Evolutionary conservation across 805 yeast species (phyloP).

Genomic region (Cyberlindnera mrakii): DNA sequence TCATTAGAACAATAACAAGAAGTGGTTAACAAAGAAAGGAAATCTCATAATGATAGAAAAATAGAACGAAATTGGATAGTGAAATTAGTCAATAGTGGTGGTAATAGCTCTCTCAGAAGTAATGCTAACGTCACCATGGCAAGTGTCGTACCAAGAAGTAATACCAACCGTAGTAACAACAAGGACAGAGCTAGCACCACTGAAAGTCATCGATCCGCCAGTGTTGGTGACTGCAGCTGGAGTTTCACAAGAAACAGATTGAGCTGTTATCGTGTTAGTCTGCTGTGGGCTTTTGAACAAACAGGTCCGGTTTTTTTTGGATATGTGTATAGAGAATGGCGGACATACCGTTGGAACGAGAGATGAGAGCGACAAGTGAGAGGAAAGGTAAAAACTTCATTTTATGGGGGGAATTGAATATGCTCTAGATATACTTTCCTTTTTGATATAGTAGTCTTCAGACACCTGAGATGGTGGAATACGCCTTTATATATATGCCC

Average conservation of each 20-base stretch:
- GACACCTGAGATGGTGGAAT: neutral
- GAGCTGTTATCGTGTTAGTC: constrained; percentile 1
- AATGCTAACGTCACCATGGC: constrained; percentile 6
- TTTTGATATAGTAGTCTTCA: neutral
- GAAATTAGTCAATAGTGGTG: neutral
- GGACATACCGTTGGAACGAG: neutral
- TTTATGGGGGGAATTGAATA: neutral
- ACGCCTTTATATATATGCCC: no score
- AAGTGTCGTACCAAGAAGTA: constrained; percentile 9
- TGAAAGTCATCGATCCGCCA: neutral
- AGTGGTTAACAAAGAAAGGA: no score
- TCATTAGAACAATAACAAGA: no score
- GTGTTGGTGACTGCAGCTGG: constrained; percentile 4
- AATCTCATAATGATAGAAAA: no score
- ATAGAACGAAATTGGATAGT: no score
- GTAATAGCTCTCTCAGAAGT: neutral
- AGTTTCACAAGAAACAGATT: constrained; percentile 3
- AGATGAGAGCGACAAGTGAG: neutral
- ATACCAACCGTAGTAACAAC: constrained; percentile 4
- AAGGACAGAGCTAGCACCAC: constrained; percentile 1
- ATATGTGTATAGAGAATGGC: neutral
- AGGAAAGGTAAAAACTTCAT: neutral
- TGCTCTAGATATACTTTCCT: neutral
- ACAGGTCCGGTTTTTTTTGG: neutral
- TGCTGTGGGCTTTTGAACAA: neutral